Base-by-base conservation (phyloP, 176 grass and related monocot genomes). In the Aegilops umbellulata region DNA sequence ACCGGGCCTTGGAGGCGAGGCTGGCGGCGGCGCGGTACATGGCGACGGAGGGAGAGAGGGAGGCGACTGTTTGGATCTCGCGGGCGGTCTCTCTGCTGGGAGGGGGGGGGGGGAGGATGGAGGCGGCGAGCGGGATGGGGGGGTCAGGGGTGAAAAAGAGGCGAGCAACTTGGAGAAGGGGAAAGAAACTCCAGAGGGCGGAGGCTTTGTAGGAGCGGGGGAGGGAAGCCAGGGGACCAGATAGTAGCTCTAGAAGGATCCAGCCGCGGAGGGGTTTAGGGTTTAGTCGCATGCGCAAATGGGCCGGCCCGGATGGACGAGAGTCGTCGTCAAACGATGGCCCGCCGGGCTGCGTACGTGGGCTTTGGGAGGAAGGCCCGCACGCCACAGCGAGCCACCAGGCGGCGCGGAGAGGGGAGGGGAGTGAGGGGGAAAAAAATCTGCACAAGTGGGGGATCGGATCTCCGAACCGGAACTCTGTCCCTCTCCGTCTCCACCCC, bases 21-120 rank as follows among this genome's bases (percentile, higher is more conserved):
- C 81, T 91, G 26, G 82, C 83, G 9, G 87, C 88, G 23, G 81
- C 88, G 86, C 95, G 90, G 88, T 94, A 94, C 95, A 97, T 97
- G 82, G 60, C 78, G 8, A 74, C 42, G 23, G 2, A 23, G 34
- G 39, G 10, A 22, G 5, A 14, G 1, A 6, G 61, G 39, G 31
- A 32, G 31, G 31, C 31, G 31, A 32, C 31, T 3, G 38, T 84
- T 84, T 77, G 23, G 69, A 53, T 75, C 78, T 16, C 17, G 66
- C 29, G 26, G 69, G 6, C 11, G 83, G 70, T 5, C 60, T 11
- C 44, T 15, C 34, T 74, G 69, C 32, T 32, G 3, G 22, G 34
- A 31, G 68, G 9, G 34, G 7, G 39, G 68, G 9, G 34, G 7
- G 39, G 15, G 11, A 78, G 27, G 53, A 3, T 57, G 53, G 47